Evolutionary conservation across 2,329 filamentous ascomycete genomes (phyloP).

Genomic region (Penicillium concentricum): DNA sequence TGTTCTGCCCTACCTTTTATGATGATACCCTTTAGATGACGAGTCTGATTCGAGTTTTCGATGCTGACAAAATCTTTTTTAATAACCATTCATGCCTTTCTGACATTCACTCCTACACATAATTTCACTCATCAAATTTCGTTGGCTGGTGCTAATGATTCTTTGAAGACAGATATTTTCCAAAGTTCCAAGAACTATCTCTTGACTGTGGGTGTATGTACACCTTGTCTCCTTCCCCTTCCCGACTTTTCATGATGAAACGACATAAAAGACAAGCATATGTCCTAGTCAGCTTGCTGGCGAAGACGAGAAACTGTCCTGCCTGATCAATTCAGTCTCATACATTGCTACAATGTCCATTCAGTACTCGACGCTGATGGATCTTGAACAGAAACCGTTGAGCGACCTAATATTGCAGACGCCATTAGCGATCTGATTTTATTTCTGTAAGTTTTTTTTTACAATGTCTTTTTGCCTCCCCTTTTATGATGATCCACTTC

Average conservation of each 20-base stretch:
- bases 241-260: constrained; percentile 68
- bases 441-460: constrained; percentile 2
- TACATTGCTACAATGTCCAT: constrained; percentile 15
- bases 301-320: constrained; percentile 54
- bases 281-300: constrained; percentile 69
- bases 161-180: neutral
- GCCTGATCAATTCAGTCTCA: constrained; percentile 43
- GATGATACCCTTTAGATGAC: constrained; percentile 60
- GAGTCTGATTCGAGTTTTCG: constrained; percentile 64
- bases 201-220: constrained; percentile 29
- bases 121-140: constrained; percentile 4
- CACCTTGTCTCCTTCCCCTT: constrained; percentile 21
- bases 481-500: constrained; percentile 65
- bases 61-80: constrained; percentile 57
- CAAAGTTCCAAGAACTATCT: neutral
- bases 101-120: constrained; percentile 35
- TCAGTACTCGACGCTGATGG: constrained; percentile 30
- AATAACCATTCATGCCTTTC: constrained; percentile 61
- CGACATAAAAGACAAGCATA: constrained; percentile 92
- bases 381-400: constrained; percentile 19
- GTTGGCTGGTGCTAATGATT: constrained; percentile 4
- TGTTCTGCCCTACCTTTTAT: constrained; percentile 27
- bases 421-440: neutral
- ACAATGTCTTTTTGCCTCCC: constrained; percentile 9
- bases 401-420: constrained; percentile 9